Percentiles rank a stretch among this genome's conserved stretches.
Evolutionary conservation across 345 rosid species (phyloP).

Genomic region (Populus tremula): DNA sequence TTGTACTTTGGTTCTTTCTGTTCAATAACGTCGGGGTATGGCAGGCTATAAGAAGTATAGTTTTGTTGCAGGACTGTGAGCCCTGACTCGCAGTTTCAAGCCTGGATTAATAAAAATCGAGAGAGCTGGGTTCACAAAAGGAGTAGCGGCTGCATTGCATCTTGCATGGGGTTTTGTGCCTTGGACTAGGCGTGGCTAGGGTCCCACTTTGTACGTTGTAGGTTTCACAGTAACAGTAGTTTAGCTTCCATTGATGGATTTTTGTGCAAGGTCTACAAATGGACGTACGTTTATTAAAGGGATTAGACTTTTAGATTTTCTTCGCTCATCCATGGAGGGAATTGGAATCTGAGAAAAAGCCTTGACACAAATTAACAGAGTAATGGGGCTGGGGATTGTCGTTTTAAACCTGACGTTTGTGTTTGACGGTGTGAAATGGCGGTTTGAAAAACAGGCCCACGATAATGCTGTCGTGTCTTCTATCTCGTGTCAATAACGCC

Average conservation of each 20-base stretch:
- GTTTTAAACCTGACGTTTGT: too few relatives aligned
- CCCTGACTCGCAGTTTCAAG: slow-evolving; percentile 22
- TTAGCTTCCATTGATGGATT: slow-evolving; percentile 2
- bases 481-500: too few relatives aligned
- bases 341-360: not conserved
- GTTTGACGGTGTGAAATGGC: slow-evolving; percentile 33
- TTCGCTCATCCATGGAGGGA: not conserved
- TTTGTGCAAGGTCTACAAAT: not conserved
- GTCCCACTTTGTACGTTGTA: slow-evolving; percentile 9
- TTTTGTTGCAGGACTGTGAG: slow-evolving; percentile 14
- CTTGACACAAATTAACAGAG: not conserved
- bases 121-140: not conserved
- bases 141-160: slow-evolving; percentile 8
- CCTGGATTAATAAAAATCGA: slow-evolving; percentile 21
- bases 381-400: not conserved
- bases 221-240: slow-evolving; percentile 8
- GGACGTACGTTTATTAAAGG: slow-evolving; percentile 10
- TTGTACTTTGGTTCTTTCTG: slow-evolving; percentile 21
- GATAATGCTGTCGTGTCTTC: slow-evolving; percentile 15
- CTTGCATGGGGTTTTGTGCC: slow-evolving; percentile 17
- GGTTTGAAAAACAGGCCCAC: slow-evolving; percentile 15
- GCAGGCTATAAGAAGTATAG: slow-evolving; percentile 32
- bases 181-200: not conserved
- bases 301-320: not conserved
- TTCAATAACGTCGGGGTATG: not conserved